Base-by-base conservation (phyloP, 1,284 basidiomycete genomes). In the Trichosporon ovoides region DNA sequence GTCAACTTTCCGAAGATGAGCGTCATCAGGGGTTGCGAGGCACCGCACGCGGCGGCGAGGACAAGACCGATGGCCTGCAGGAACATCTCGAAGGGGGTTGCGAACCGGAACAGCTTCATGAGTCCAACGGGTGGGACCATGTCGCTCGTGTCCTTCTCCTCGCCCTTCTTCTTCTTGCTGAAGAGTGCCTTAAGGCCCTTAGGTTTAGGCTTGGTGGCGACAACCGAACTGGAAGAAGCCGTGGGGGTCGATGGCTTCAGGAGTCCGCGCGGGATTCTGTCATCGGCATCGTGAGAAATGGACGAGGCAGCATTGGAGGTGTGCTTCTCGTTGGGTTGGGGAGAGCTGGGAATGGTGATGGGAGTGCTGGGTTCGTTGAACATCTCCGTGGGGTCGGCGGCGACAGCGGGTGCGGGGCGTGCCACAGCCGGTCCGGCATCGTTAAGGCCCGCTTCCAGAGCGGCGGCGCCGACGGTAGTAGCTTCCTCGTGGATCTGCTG, bases 1-100 rank as follows among this genome's bases (percentile, higher is more conserved):
- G 77, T 75, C 3, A 78, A 63, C 53, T 70, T 68, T 57, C 75
- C 75, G 55, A 78, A 78, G 59, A 78, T 77, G 14, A 77, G 64
- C 1, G 74, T 75, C 75, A 77, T 76, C 43, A 77, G 63, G 1
- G 72, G 71, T 53, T 76, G 73, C n/a, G 74, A 65, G 0, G 75
- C 74, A 43, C 77, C 75, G 20, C 75, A 70, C 5, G 66, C 67
- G 28, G 66, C 65, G 2, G 75, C 74, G 20, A 76, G 63, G 33
- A 78, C 16, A n/a, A 77, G 54, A 11, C 75, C 76, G 43, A 75
- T 49, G 18, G 74, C 34, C 63, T 77, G 72, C 57, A 73, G 53
- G 34, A 63, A 43, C 20, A 66, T 49, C 54, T 78, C 77, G 31
- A 65, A 46, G 5, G 53, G 59, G 6, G 68, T 75, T 2, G 73